Evolutionary conservation across 140 eudicot genomes (phyloP), one percentile per base, ranked within the genome.

Genomic region (Flaveria floridana): DNA sequence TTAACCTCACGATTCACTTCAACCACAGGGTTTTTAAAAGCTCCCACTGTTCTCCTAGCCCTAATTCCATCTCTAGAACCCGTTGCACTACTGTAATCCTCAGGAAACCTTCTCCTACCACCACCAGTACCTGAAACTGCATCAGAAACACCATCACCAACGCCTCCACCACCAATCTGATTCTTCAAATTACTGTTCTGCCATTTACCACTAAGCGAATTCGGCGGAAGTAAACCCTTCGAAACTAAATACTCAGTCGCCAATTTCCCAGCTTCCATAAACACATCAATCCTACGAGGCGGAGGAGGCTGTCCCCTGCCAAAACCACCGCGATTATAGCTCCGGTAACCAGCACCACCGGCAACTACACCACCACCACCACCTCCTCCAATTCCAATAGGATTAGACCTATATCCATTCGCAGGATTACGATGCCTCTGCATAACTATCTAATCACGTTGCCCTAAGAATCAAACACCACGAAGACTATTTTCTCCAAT

Each of bases 201-300:
- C 88, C 82, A 86, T 72, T 86, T 89, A 1, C 88, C 91, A 18
- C 86, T 73, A 37, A 81, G 74, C 61, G 85, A 87, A 80, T 79
- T 80, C 15, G 90, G 87, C 0, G 97, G 96, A 66, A 93, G 71
- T 34, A 93, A 59, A 3, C 97, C 97, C 75, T 88, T 89, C 2
- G 97, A 79, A 81, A 88, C 85, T 81, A 94, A 78, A 88, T 90
- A 94, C 74, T 94, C 97, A n/a, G 92, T 71, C 0, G 99, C 99
- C 73, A 94, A 78, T 68, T 80, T 84, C 69, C 99, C 99, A 0
- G 99, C 99, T 84, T 94, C 99, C 64, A 88, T 41, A 47, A 94
- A 87, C 66, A 94, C 76, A 78, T 94, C 96, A 50, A 80, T 84
- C 75, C 80, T 72, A 16, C 91, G 85, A 21, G 84, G 87, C 0